Percentiles rank a stretch among this genome's conserved stretches.
Conservation (phyloP, 129 eudicot species). For the Flaveria brownii region DNA sequence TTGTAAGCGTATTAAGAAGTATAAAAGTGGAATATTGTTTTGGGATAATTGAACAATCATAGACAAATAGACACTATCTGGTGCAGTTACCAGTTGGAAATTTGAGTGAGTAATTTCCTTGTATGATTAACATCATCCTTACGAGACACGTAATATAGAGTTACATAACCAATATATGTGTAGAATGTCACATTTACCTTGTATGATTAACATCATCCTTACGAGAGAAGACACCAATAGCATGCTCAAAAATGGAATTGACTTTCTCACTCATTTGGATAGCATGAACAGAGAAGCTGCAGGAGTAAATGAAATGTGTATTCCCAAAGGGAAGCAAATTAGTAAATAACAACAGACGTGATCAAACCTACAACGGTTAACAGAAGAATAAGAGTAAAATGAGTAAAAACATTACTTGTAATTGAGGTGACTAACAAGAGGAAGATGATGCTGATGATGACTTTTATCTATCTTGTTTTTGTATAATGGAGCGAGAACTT, state of each 20-base stretch:
- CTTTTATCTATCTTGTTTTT: conserved; percentile 56
- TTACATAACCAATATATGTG: not conserved
- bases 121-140: no score
- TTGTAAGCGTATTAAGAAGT: not conserved
- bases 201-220: conserved; percentile 62
- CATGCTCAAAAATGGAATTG: conserved; percentile 80
- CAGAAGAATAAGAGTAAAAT: not conserved
- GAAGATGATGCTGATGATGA: conserved; percentile 71
- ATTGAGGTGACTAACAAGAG: conserved; percentile 74
- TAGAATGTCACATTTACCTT: conserved; percentile 40
- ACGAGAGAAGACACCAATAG: conserved; percentile 79
- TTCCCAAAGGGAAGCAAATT: conserved; percentile 8
- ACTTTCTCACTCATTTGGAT: conserved; percentile 91
- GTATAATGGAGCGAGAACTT: conserved; percentile 73
- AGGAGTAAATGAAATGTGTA: conserved; percentile 25
- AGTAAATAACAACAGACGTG: conserved; percentile 4
- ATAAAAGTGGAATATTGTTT: not conserved
- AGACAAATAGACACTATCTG: not conserved
- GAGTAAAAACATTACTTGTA: conserved; percentile 60
- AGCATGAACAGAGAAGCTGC: conserved; percentile 96
- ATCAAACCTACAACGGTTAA: not conserved
- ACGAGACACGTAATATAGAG: not conserved
- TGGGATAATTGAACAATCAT: not conserved
- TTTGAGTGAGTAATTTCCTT: not conserved
- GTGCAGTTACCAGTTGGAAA: not conserved